phyloP scores from a whole-genome alignment of 345 rosid genomes.

The Citrus medica region DNA sequence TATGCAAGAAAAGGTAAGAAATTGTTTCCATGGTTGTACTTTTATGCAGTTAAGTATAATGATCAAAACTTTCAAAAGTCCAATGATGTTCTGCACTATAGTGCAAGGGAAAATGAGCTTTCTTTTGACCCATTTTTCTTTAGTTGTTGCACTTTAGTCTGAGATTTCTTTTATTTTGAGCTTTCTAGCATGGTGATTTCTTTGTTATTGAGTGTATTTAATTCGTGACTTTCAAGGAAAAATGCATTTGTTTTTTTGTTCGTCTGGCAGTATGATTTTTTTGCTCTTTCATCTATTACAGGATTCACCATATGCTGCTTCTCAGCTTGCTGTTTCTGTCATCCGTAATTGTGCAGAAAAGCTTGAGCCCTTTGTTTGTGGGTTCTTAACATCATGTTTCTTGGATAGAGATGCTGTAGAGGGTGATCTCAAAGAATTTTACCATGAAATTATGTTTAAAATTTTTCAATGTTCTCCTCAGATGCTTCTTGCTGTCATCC shows the following conservation, averaged over 20 bases:
- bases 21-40: slow-evolving; percentile 4
- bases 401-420: slow-evolving; percentile 60
- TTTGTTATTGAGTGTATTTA: background rate
- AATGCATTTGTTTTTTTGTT: background rate
- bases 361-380: slow-evolving; percentile 70
- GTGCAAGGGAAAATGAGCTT: background rate
- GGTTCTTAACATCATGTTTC: slow-evolving; percentile 72
- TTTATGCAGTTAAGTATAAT: background rate
- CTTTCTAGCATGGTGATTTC: background rate
- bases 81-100: background rate
- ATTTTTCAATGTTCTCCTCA: slow-evolving; percentile 73
- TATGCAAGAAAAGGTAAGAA: slow-evolving; percentile 58
- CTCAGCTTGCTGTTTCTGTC: slow-evolving; percentile 74
- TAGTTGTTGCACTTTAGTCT: background rate
- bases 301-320: slow-evolving; percentile 54
- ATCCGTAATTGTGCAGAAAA: slow-evolving; percentile 61
- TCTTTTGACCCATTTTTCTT: background rate
- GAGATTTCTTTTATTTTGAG: background rate
- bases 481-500: slow-evolving; percentile 70
- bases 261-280: background rate
- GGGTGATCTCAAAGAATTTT: slow-evolving; percentile 66
- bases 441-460: slow-evolving; percentile 74
- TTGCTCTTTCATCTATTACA: slow-evolving; percentile 22
- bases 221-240: background rate
- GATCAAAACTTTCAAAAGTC: background rate